A percentile compares a stretch with the other conserved stretches of the same genome.
Conservation (phyloP, 176 grass and related monocot genomes). For the Areca catechu region DNA sequence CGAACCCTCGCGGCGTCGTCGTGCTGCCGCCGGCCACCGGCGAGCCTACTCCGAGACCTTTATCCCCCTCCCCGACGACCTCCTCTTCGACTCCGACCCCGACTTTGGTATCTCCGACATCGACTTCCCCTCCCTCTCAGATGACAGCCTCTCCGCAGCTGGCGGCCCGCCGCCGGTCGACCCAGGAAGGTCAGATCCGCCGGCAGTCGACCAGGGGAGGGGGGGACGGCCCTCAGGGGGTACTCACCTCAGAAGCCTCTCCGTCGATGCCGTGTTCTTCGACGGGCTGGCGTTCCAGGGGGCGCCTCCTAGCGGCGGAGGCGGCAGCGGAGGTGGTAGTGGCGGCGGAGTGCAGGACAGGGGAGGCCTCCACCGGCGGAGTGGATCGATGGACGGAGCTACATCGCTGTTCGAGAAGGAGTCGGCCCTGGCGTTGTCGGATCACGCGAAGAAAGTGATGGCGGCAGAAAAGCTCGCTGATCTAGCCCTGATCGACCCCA, state of each 20-base stretch:
- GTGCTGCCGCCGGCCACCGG: constrained; percentile 39
- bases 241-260: constrained; percentile 64
- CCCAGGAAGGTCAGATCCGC: background rate
- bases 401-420: constrained; percentile 67
- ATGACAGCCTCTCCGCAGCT: constrained; percentile 48
- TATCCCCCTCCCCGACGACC: constrained; percentile 77
- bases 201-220: background rate
- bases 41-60: constrained; percentile 85
- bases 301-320: background rate
- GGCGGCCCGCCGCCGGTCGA: constrained; percentile 20
- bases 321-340: background rate
- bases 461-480: constrained; percentile 65
- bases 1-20: constrained; percentile 6
- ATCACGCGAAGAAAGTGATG: constrained; percentile 92
- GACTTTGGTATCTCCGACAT: constrained; percentile 89
- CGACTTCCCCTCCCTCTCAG: constrained; percentile 90
- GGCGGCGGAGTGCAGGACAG: constrained; percentile 19
- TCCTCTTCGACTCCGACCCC: constrained; percentile 59
- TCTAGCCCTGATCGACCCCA: constrained; percentile 76
- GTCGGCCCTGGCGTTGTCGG: constrained; percentile 32
- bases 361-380: constrained; percentile 42
- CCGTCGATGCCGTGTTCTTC: constrained; percentile 88
- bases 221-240: constrained; percentile 15
- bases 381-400: constrained; percentile 74
- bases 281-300: constrained; percentile 58